Conservation (phyloP, 176 grass and related monocot species). For the Saccharum officinarum region DNA sequence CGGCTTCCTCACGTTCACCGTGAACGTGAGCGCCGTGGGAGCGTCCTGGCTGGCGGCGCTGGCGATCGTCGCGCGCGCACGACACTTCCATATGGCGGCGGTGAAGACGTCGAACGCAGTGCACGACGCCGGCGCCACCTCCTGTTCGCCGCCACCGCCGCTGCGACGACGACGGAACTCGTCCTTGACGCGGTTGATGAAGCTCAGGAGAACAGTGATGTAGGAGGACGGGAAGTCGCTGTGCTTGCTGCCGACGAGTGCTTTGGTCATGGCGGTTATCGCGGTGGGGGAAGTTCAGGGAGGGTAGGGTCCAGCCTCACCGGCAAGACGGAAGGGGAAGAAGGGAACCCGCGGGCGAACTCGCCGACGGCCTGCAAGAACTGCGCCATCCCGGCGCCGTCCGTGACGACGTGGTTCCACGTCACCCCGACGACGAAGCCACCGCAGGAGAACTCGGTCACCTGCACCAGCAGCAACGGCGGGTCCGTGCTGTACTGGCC, state of each 20-base stretch:
- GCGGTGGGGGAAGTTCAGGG: background rate
- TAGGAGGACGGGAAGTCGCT: background rate
- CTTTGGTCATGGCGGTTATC: background rate
- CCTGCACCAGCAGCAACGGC: background rate
- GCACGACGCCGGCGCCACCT: background rate
- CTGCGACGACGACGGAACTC: background rate
- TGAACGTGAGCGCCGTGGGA: background rate
- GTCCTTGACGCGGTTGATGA: background rate
- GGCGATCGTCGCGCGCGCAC: background rate
- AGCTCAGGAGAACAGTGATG: background rate
- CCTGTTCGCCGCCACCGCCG: too few species aligned
- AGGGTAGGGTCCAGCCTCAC: background rate
- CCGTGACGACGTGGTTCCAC: background rate
- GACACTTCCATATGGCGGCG: slow-evolving; percentile 1
- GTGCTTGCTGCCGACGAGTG: background rate
- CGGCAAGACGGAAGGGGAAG: background rate
- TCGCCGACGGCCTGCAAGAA: slow-evolving; percentile 5
- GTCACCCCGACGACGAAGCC: slow-evolving; percentile 9
- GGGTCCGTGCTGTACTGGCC: background rate
- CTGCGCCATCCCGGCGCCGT: slow-evolving; percentile 6
- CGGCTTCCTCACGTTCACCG: slow-evolving; percentile 1
- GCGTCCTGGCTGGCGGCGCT: background rate
- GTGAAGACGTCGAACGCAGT: slow-evolving; percentile 7
- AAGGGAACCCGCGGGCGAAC: background rate
- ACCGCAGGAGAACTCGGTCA: slow-evolving; percentile 4